Base-by-base conservation (phyloP, 805 yeast genomes). In the Wickerhamomyces rabaulensis region DNA sequence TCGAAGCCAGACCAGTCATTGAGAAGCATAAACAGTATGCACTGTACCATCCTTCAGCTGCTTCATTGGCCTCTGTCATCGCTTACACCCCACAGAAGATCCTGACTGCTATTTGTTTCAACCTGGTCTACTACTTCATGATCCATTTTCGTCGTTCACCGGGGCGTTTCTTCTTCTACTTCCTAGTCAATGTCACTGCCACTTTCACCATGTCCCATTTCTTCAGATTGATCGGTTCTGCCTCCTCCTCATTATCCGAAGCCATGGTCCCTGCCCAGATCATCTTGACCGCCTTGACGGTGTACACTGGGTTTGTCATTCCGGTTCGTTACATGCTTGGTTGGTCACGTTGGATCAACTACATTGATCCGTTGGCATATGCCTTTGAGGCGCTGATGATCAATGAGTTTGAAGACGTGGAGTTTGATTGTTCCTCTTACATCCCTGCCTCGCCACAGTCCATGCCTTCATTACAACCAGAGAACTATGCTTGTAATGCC, bases 301-400 rank as follows among this genome's bases (percentile, higher is more conserved):
- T 76, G 58, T 80, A 70, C 56, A 71, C 79, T 8, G 85, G 85
- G 35, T 80, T 80, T 65, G 79, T 74, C 20, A 66, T 80, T 48
- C 86, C 85, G 25, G 72, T 75, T 29, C 71, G 74, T 6, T 60
- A 71, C 42, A 78, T 80, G 79, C 69, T 72, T 52, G 80, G 84
- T 12, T 81, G 86, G 86, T 75, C 80, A 31, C 69, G 80, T 53
- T 81, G 85, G 86, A 78, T 81, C 50, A 76, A 77, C 62, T 81
- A 78, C 54, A 53, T 81, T 40, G 71, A 81, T 53, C 86, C 86
- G 2, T 61, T 80, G 43, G 78, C 76, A 9, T 80, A 79, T 55
- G 68, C 74, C 17, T 80, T 79, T 55, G 84, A 80, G 61, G 67
- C 84, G 2, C 61, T 79, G 57, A 70, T 81, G 72, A 68, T 74